Evolutionary conservation across 768 basidiomycete species (phyloP), one percentile per base, ranked within the genome.

Genomic region (Flagelloscypha sp.): DNA sequence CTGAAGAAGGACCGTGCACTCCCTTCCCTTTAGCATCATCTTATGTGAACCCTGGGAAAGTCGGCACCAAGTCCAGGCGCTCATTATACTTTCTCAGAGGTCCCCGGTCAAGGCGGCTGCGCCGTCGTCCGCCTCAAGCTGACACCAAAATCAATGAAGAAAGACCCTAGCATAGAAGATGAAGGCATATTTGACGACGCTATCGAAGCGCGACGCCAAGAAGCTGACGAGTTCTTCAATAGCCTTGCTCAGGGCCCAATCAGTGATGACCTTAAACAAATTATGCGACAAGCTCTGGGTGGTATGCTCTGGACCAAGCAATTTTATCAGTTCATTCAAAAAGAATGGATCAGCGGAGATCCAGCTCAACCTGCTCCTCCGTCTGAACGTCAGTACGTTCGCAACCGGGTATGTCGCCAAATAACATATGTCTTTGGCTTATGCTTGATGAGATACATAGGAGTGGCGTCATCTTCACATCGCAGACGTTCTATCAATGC

Each of bases 221-320:
- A 99, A 55, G 89, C 92, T 5, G 89, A 98, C 54, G 95, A 99
- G 59, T 99, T 99, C 54, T 99, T 97, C 58, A 66, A 70, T 25
- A 68, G 74, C 4, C 69, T 98, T 36, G 78, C 79, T 25, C 70
- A 79, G 45, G 89, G 89, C 3, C 78, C 85, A 10, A 80, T 94
- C 52, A 86, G 76, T 49, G 89, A 95, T 40, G 95, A 99, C 60
- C 62, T 98, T 48, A 81, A 79, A 55, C 93, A 94, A 57, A 84
- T 99, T 46, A 95, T 88, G 88, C 70, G 95, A 43, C 95, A 98
- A 61, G 95, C 93, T 15, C 62, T 99, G 32, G 79, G 79, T 15
- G 95, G 95, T 8, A 98, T 99, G 95, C 62, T 99, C 35, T 98
- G 95, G 94, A 90, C 87, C 30, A 99, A 98, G 63, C 95, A 98